phyloP scores from a whole-genome alignment of 345 rosid genomes.

The Adansonia digitata region DNA sequence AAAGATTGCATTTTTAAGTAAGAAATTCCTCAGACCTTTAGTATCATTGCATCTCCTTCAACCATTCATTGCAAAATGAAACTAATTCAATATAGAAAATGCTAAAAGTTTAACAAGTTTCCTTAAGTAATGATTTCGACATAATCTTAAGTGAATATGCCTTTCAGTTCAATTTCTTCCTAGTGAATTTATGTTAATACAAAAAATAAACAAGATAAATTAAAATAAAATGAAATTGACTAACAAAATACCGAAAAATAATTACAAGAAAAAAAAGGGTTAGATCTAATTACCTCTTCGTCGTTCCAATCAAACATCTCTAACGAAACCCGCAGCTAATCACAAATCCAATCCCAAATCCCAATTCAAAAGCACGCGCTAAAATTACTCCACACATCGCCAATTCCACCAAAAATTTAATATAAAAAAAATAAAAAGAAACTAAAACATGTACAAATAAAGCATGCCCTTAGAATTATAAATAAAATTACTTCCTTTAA shows the following conservation, averaged over 20 bases:
- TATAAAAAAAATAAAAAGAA: background rate
- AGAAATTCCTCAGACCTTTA: background rate
- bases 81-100: too few species aligned
- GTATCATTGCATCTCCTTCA: background rate
- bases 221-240: too few species aligned
- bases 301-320: conserved; percentile 99
- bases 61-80: background rate
- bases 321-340: conserved; percentile 24
- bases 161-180: background rate
- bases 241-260: background rate
- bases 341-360: conserved; percentile 24
- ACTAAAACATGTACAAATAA: background rate
- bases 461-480: background rate
- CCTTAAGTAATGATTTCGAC: too few species aligned
- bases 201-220: too few species aligned
- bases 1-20: background rate
- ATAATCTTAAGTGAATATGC: background rate
- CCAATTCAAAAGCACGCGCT: conserved; percentile 22
- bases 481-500: background rate
- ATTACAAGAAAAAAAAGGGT: background rate
- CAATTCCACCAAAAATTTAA: conserved; percentile 22
- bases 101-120: too few species aligned
- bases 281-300: conserved; percentile 57
- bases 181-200: background rate
- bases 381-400: conserved; percentile 54